Percentiles rank a stretch among this genome's conserved stretches.
Evolutionary conservation across 305 asterid species (phyloP).

Genomic region (Fraxinus velutina): DNA sequence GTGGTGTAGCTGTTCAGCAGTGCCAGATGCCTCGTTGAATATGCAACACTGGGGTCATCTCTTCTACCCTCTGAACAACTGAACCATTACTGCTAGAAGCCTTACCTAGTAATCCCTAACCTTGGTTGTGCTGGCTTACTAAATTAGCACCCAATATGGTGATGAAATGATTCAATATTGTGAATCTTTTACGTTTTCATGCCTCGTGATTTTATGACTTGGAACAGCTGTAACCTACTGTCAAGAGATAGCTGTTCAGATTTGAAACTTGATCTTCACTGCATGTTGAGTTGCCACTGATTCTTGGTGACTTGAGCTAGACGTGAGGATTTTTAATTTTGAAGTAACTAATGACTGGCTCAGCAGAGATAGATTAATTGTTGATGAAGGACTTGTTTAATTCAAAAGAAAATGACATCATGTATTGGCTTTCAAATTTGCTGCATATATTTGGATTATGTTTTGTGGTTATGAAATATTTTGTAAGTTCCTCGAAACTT

Average conservation of each 20-base stretch:
- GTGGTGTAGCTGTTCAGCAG: neutral
- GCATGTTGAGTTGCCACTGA: neutral
- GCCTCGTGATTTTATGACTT: neutral
- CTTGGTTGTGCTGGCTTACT: neutral
- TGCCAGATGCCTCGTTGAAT: neutral
- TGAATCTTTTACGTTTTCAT: constrained; percentile 7
- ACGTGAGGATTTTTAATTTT: neutral
- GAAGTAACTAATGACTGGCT: neutral
- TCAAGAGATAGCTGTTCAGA: neutral
- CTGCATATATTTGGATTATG: neutral
- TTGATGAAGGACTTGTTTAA: constrained; percentile 3
- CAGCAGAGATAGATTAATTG: neutral
- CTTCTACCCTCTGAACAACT: neutral
- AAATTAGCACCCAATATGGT: neutral
- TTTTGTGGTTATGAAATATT: neutral
- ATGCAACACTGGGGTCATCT: neutral
- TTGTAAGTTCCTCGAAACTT: neutral
- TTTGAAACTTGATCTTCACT: neutral
- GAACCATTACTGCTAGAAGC: neutral
- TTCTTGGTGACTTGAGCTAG: neutral
- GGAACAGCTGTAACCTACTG: neutral
- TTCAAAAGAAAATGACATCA: neutral
- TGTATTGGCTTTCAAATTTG: neutral
- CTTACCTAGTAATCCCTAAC: neutral
- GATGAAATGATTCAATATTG: neutral